A percentile compares a stretch with the other conserved stretches of the same genome.
Conservation (phyloP, 75 land plant genomes). For the Selaginella tamariscina region DNA sequence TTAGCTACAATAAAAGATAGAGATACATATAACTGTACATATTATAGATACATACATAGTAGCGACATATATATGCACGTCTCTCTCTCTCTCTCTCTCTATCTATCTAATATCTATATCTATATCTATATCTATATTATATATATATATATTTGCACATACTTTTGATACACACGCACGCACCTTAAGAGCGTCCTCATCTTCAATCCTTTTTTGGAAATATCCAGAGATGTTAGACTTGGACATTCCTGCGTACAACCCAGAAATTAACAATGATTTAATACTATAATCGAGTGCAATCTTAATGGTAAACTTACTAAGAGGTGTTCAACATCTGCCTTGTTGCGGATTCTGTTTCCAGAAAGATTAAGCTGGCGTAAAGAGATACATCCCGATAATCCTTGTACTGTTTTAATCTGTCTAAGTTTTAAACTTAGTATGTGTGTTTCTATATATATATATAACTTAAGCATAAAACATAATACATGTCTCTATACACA, state of each 20-base stretch:
- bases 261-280: not conserved
- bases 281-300: not conserved
- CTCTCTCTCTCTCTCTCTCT: no score
- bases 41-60: no score
- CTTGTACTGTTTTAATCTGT: conserved; percentile 25
- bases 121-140: no score
- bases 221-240: conserved; percentile 26
- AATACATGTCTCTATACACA: not conserved
- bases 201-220: conserved; percentile 32
- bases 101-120: no score
- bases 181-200: conserved; percentile 27
- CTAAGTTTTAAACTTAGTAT: not conserved
- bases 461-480: not conserved
- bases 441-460: not conserved
- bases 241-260: conserved; percentile 26
- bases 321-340: conserved; percentile 24
- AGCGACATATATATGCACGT: no score
- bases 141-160: no score
- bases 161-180: no score
- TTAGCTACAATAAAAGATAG: not conserved
- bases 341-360: conserved; percentile 23
- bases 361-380: conserved; percentile 28
- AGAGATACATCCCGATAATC: conserved; percentile 16
- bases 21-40: no score
- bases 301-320: conserved; percentile 13